A percentile compares a stretch with the other conserved stretches of the same genome.
These are phyloP conservation scores for Sisymbrium irio DNA, from an alignment of 345 rosid species.

Conservation along the genomic window DNA sequence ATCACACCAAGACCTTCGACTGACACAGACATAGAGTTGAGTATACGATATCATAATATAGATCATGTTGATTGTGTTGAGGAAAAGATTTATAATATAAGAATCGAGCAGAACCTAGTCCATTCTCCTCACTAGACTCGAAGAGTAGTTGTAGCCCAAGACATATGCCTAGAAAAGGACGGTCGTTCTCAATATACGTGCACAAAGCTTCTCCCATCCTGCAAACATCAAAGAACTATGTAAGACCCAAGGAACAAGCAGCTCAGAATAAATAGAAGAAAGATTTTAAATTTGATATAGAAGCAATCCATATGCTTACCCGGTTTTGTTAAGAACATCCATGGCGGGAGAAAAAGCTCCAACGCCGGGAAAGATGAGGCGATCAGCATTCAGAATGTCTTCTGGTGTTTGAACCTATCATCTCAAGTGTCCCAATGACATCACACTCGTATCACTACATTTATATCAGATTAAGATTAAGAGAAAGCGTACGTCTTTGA, in stretches of 20 bases:
- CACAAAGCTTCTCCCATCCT: constrained; percentile 92
- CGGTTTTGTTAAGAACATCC: constrained; percentile 79
- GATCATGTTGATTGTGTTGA: neutral
- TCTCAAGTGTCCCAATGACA: constrained; percentile 3
- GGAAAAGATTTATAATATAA: neutral
- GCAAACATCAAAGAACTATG: constrained; percentile 17
- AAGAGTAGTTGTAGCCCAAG: constrained; percentile 94
- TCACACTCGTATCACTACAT: neutral
- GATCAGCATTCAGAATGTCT: constrained; percentile 71
- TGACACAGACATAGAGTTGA: constrained; percentile 32
- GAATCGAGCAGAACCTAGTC: constrained; percentile 54
- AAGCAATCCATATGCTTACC: constrained; percentile 39
- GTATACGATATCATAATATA: neutral
- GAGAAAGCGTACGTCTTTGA: constrained; percentile 57
- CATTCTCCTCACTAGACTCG: constrained; percentile 89
- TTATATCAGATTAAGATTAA: neutral
- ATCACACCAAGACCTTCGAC: constrained; percentile 92
- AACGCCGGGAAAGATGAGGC: constrained; percentile 87
- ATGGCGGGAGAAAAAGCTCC: constrained; percentile 95
- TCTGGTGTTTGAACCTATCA: constrained; percentile 72
- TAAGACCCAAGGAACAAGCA: neutral
- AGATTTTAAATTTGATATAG: too few species aligned
- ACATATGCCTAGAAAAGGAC: constrained; percentile 96
- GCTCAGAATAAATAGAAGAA: neutral
- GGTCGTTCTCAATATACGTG: constrained; percentile 72